Percentiles rank a stretch among this genome's conserved stretches.
These are phyloP conservation scores for Periconia sp. DNA, from an alignment of 2,329 filamentous ascomycete genomes.

Conservation along the genomic window DNA sequence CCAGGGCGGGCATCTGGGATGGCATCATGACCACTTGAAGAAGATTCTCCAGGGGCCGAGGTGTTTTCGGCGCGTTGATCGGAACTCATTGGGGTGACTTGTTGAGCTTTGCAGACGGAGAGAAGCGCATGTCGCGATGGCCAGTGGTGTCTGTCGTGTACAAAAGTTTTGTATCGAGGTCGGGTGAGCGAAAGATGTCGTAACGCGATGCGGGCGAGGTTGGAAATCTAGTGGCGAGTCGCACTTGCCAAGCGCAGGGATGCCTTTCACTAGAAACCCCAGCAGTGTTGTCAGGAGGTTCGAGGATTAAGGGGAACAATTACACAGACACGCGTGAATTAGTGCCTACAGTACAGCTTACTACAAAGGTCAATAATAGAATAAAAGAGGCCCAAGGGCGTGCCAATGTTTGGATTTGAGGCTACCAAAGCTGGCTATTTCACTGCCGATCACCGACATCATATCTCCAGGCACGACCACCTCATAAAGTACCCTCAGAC, in stretches of 20 bases:
- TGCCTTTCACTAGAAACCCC: no score
- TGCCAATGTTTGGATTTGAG: neutral
- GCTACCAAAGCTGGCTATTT: conserved; percentile 7
- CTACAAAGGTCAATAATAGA: no score
- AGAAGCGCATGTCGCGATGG: conserved; percentile 38
- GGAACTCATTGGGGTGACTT: conserved; percentile 34
- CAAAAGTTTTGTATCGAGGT: conserved; percentile 15
- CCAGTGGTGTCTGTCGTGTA: conserved; percentile 8
- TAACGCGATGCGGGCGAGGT: conserved; percentile 19
- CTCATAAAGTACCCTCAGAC: neutral
- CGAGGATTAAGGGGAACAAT: no score
- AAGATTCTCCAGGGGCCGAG: conserved; percentile 28
- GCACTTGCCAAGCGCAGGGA: conserved; percentile 16
- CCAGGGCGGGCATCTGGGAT: conserved; percentile 55
- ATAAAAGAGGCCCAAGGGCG: neutral
- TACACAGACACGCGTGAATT: no score
- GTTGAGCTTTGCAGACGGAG: conserved; percentile 19
- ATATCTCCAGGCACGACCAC: neutral
- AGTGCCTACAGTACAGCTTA: no score
- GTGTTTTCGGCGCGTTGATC: conserved; percentile 28
- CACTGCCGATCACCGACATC: conserved; percentile 4
- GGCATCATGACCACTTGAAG: conserved; percentile 31
- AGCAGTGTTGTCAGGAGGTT: no score
- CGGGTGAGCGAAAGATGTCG: conserved; percentile 20
- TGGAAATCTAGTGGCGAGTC: conserved; percentile 11